phyloP scores from a whole-genome alignment of 805 yeast genomes.

The Saccharomycopsis capsularis region DNA sequence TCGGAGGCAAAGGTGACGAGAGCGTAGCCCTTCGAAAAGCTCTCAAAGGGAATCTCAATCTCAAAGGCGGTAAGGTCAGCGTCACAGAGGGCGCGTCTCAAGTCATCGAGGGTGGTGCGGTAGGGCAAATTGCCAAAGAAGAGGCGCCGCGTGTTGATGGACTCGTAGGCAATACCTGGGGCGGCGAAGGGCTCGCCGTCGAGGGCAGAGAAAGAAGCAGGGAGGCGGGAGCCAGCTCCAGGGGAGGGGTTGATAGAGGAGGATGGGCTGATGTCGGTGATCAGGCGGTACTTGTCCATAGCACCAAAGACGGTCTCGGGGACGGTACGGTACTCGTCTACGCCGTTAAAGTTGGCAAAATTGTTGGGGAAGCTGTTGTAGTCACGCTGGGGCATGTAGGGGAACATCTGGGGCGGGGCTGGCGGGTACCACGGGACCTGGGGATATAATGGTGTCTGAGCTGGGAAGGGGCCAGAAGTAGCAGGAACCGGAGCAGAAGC shows the following conservation, averaged over 20 bases:
- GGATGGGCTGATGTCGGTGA: background rate
- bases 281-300: conserved; percentile 8
- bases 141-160: conserved; percentile 37
- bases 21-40: conserved; percentile 57
- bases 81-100: conserved; percentile 8
- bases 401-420: background rate
- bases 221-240: too few relatives aligned
- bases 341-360: too few relatives aligned
- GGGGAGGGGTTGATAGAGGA: too few relatives aligned
- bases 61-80: conserved; percentile 15
- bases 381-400: background rate
- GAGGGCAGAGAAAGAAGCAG: too few relatives aligned
- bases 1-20: conserved; percentile 46
- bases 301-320: too few relatives aligned
- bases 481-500: background rate
- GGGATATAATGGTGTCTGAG: background rate
- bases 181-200: too few relatives aligned
- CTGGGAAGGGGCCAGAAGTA: background rate
- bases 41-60: conserved; percentile 35
- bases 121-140: conserved; percentile 55
- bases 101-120: conserved; percentile 30
- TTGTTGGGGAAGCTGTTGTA: too few relatives aligned
- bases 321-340: too few relatives aligned
- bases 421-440: background rate
- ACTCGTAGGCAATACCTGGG: too few relatives aligned